These are phyloP conservation scores for Teunomyces pallodes DNA, from an alignment of 805 yeast genomes.

Conservation along the genomic window DNA sequence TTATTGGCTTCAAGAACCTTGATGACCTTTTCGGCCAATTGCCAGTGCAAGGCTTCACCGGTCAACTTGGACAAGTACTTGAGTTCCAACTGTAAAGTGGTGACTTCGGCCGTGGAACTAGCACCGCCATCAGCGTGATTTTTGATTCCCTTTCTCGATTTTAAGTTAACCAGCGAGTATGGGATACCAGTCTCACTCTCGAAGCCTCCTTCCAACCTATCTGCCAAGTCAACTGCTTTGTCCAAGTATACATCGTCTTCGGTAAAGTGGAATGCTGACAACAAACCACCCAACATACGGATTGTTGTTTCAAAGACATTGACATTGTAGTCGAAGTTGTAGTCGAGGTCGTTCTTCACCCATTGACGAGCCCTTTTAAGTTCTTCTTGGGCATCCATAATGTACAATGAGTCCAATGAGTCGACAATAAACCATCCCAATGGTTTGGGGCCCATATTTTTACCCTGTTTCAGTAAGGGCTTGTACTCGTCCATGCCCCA, in stretches of 20 bases:
- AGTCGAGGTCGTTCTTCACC: slow-evolving; percentile 68
- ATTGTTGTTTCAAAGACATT: slow-evolving; percentile 93
- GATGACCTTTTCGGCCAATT: slow-evolving; percentile 71
- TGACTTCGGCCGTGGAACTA: slow-evolving; percentile 84
- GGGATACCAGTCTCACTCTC: slow-evolving; percentile 69
- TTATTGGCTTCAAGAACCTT: slow-evolving; percentile 61
- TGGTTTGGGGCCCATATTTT: slow-evolving; percentile 77
- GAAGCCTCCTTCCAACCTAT: slow-evolving; percentile 68
- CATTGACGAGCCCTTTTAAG: slow-evolving; percentile 64
- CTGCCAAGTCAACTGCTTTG: slow-evolving; percentile 75
- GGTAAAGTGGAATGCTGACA: slow-evolving; percentile 75
- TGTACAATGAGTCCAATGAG: slow-evolving; percentile 73
- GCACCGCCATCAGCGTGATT: slow-evolving; percentile 73
- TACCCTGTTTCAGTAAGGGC: slow-evolving; percentile 61
- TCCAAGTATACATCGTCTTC: slow-evolving; percentile 69
- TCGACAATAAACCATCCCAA: slow-evolving; percentile 94
- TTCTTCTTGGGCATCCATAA: slow-evolving; percentile 71
- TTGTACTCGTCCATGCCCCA: slow-evolving; percentile 83
- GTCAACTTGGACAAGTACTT: slow-evolving; percentile 78
- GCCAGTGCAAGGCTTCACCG: slow-evolving; percentile 79
- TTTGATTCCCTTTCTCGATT: slow-evolving; percentile 56
- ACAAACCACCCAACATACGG: slow-evolving; percentile 89
- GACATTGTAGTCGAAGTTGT: slow-evolving; percentile 70
- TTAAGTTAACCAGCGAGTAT: slow-evolving; percentile 71
- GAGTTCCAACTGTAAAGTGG: slow-evolving; percentile 84